Percentiles rank a stretch among this genome's conserved stretches.
Evolutionary conservation across 345 rosid species (phyloP).

Genomic region (Boechera retrofracta): DNA sequence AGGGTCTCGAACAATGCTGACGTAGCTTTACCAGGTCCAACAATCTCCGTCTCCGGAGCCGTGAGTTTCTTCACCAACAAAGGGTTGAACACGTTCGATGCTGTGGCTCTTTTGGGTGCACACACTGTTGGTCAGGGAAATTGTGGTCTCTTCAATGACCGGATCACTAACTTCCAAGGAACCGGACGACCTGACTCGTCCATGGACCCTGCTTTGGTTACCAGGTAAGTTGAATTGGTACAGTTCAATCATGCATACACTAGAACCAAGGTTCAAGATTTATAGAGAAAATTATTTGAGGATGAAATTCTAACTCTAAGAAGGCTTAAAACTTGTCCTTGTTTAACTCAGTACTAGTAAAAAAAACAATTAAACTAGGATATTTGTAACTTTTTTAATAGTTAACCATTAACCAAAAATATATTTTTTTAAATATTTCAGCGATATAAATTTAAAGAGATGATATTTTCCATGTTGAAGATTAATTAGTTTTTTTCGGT

Average conservation of each 20-base stretch:
- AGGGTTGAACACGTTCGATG: constrained; percentile 47
- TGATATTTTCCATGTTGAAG: background rate
- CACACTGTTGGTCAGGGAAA: constrained; percentile 64
- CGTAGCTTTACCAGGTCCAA: constrained; percentile 57
- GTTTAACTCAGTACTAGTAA: too few relatives aligned
- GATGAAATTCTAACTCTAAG: background rate
- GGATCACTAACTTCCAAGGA: constrained; percentile 57
- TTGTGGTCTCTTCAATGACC: constrained; percentile 59
- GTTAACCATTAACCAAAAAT: too few relatives aligned
- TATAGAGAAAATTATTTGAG: background rate
- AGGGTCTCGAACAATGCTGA: constrained; percentile 47
- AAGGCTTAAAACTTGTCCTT: too few relatives aligned
- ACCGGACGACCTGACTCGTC: constrained; percentile 58
- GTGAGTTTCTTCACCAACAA: constrained; percentile 49
- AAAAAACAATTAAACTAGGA: too few relatives aligned
- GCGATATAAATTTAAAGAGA: background rate
- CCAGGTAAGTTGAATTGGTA: constrained; percentile 13
- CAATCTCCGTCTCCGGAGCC: constrained; percentile 53
- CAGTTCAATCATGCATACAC: constrained; percentile 29
- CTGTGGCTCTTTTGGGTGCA: constrained; percentile 67
- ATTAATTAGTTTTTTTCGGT: background rate
- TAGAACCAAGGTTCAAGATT: constrained; percentile 1
- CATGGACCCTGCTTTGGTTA: constrained; percentile 52
- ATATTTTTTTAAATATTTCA: background rate
- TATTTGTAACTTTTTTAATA: too few relatives aligned